phyloP scores from a whole-genome alignment of 441 rosid genomes.

The Jatropha multifida region DNA sequence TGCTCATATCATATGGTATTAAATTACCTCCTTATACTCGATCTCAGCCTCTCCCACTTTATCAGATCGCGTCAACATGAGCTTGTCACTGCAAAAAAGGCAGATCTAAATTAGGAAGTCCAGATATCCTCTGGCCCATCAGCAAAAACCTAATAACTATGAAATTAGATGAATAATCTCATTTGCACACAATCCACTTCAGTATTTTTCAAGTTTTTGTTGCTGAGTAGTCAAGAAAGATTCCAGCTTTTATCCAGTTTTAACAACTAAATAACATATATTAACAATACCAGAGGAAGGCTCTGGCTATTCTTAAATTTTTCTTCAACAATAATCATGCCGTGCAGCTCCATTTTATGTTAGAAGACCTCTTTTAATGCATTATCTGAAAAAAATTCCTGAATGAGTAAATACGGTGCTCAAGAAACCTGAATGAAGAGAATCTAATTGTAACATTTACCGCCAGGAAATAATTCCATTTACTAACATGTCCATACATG shows the following conservation, averaged over 20 bases:
- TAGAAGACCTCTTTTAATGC: background rate
- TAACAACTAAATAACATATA: background rate
- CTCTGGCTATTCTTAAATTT: background rate
- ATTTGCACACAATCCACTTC: background rate
- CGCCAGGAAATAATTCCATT: background rate
- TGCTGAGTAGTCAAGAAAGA: background rate
- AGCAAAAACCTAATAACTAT: background rate
- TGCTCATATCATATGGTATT: background rate
- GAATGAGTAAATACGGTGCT: background rate
- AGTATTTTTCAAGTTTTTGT: background rate
- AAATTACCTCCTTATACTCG: constrained; percentile 75
- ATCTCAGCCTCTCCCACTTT: constrained; percentile 87
- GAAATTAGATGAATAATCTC: background rate
- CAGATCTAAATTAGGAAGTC: background rate
- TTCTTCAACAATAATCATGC: background rate
- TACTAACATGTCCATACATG: background rate
- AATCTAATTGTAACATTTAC: background rate
- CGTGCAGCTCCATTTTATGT: background rate
- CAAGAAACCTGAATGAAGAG: background rate
- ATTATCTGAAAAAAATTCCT: background rate
- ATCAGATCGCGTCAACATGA: constrained; percentile 85
- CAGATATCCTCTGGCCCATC: background rate
- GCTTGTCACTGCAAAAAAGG: constrained; percentile 69
- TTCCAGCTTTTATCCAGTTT: background rate
- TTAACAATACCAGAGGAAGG: background rate